phyloP scores from a whole-genome alignment of 2,329 filamentous ascomycete species.

The Nemania serpens region DNA sequence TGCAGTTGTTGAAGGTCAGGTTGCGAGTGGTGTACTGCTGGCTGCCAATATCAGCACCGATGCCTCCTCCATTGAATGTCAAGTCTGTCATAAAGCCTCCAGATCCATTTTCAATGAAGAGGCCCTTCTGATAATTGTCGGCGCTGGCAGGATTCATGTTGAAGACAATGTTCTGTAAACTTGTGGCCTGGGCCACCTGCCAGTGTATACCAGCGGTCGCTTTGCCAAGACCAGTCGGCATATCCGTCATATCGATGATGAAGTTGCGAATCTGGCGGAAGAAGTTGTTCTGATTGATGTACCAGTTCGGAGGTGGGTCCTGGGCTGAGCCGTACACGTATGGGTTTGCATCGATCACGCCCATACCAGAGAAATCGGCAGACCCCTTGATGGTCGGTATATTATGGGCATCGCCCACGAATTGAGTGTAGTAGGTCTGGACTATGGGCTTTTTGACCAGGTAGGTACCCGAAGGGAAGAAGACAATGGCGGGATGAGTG shows the following conservation, averaged over 20 bases:
- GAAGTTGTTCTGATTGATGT: conserved; percentile 83
- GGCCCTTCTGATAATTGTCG: conserved; percentile 72
- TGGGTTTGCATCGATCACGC: conserved; percentile 85
- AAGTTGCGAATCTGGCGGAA: conserved; percentile 84
- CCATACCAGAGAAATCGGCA: conserved; percentile 78
- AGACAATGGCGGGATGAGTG: conserved; percentile 81
- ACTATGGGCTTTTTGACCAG: conserved; percentile 77
- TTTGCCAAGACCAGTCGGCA: conserved; percentile 54
- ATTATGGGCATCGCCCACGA: conserved; percentile 78
- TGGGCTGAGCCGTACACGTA: conserved; percentile 57
- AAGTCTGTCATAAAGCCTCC: conserved; percentile 85
- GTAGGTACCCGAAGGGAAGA: conserved; percentile 90
- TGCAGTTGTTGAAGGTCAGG: conserved; percentile 78
- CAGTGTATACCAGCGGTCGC: conserved; percentile 77
- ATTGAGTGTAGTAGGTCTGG: conserved; percentile 91
- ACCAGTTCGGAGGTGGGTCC: conserved; percentile 70
- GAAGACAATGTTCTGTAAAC: conserved; percentile 80
- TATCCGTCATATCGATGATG: conserved; percentile 72
- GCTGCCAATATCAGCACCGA: conserved; percentile 79
- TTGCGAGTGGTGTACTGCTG: conserved; percentile 90
- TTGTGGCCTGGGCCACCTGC: conserved; percentile 84
- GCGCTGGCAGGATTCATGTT: conserved; percentile 70
- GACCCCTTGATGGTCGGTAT: conserved; percentile 77
- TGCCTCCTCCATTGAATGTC: conserved; percentile 79
- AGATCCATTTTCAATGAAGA: conserved; percentile 85